phyloP scores from a whole-genome alignment of 495 filamentous ascomycete genomes.

The Daldinia bambusicola region DNA sequence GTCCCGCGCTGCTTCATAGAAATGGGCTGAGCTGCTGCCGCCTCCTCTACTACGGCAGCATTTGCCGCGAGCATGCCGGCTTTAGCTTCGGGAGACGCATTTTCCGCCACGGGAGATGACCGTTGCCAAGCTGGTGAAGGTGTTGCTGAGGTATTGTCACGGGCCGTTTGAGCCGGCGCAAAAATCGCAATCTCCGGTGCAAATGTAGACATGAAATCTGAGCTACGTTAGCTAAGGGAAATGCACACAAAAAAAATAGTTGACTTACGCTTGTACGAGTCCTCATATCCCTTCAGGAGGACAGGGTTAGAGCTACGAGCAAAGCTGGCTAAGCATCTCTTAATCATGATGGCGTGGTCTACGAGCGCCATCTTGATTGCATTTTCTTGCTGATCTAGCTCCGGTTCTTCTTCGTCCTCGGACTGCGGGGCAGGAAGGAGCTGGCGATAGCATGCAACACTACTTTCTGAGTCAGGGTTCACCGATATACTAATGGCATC shows the following conservation, averaged over 20 bases:
- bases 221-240: constrained; percentile 30
- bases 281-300: constrained; percentile 55
- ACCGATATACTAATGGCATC: constrained; percentile 80
- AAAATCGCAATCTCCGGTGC: constrained; percentile 69
- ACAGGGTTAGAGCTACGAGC: constrained; percentile 65
- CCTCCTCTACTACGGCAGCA: constrained; percentile 54
- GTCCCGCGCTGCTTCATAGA: constrained; percentile 57
- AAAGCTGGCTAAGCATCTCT: constrained; percentile 80
- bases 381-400: constrained; percentile 76
- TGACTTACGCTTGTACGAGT: constrained; percentile 64
- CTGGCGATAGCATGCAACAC: constrained; percentile 77
- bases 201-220: constrained; percentile 54
- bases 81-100: constrained; percentile 39
- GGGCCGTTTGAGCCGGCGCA: constrained; percentile 51
- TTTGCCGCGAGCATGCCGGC: constrained; percentile 37
- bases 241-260: constrained; percentile 37
- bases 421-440: constrained; percentile 66
- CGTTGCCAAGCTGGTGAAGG: constrained; percentile 58
- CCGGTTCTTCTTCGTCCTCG: constrained; percentile 62
- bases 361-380: constrained; percentile 86
- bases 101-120: constrained; percentile 48
- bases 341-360: constrained; percentile 88
- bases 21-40: constrained; percentile 51
- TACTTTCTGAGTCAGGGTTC: constrained; percentile 71
- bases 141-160: constrained; percentile 45